Conservation (phyloP, 108 stramenopile species). For the Skeletonema grethae region DNA sequence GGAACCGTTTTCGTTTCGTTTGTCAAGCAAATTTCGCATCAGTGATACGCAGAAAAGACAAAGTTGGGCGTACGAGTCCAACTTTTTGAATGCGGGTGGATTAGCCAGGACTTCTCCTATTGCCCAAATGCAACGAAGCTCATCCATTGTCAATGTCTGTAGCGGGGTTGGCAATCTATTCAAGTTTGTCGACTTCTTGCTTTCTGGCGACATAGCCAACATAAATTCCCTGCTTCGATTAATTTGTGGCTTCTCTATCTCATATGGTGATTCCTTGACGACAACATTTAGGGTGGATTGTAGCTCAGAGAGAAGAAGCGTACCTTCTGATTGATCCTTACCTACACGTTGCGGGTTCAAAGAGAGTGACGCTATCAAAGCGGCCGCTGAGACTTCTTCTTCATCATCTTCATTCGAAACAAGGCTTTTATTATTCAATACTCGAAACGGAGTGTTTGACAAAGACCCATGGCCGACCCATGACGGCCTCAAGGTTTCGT, state of each 20-base stretch:
- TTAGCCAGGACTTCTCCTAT: slow-evolving; percentile 58
- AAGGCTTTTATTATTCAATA: slow-evolving; percentile 30
- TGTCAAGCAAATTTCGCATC: slow-evolving; percentile 33
- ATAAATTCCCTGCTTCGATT: slow-evolving; percentile 37
- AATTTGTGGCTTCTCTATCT: slow-evolving; percentile 1
- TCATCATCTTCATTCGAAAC: slow-evolving; percentile 20
- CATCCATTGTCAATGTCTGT: slow-evolving; percentile 42
- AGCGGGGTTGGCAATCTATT: slow-evolving; percentile 38
- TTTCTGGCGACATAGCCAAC: slow-evolving; percentile 22
- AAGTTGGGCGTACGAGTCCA: slow-evolving; percentile 64
- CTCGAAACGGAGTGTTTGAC: slow-evolving; percentile 51
- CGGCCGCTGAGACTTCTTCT: slow-evolving; percentile 32
- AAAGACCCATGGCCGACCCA: slow-evolving; percentile 51
- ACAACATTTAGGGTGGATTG: slow-evolving; percentile 23
- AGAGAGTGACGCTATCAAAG: slow-evolving; percentile 46
- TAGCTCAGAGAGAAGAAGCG: slow-evolving; percentile 30
- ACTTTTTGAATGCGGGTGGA: slow-evolving; percentile 56
- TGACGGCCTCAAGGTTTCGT: slow-evolving; percentile 39
- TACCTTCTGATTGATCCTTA: slow-evolving; percentile 20
- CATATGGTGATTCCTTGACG: slow-evolving; percentile 6
- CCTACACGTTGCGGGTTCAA: not conserved
- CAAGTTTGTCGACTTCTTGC: slow-evolving; percentile 5
- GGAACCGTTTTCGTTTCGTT: not conserved
- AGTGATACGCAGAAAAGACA: slow-evolving; percentile 48
- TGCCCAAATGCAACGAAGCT: slow-evolving; percentile 64